Evolutionary conservation across 1,284 basidiomycete species (phyloP).

Genomic region (Meripilus lineatus): DNA sequence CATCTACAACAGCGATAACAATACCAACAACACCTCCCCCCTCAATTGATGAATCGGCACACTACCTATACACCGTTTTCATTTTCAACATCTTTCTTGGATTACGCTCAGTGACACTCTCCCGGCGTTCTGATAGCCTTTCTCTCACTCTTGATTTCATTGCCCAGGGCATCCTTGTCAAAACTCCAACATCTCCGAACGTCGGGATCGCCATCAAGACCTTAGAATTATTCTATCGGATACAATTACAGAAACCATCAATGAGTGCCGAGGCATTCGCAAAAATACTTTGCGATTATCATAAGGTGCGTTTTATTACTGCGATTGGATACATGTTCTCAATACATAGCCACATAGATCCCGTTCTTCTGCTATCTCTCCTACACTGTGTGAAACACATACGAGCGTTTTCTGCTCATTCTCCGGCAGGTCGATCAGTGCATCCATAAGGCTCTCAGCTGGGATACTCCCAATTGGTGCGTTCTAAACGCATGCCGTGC

Average conservation of each 20-base stretch:
- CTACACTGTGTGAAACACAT: slow-evolving; percentile 18
- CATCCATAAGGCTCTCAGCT: slow-evolving; percentile 11
- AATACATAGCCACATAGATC: neutral
- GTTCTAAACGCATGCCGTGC: slow-evolving; percentile 10
- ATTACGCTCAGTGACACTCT: no score
- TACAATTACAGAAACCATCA: slow-evolving; percentile 18
- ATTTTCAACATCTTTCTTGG: no score
- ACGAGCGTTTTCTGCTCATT: slow-evolving; percentile 25
- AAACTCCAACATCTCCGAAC: neutral
- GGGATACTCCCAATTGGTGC: slow-evolving; percentile 20
- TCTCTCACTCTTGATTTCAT: neutral
- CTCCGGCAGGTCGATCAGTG: slow-evolving; percentile 8
- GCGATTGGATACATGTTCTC: neutral
- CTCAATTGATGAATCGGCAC: no score
- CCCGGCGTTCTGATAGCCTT: neutral
- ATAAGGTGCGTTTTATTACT: slow-evolving; percentile 17
- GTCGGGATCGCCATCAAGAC: slow-evolving; percentile 24
- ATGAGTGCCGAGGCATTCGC: slow-evolving; percentile 29
- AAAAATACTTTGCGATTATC: slow-evolving; percentile 26
- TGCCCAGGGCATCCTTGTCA: neutral
- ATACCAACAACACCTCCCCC: no score
- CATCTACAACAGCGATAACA: no score
- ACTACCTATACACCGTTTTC: no score
- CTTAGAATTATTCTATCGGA: slow-evolving; percentile 22
- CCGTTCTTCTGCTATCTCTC: neutral